Base-by-base conservation (phyloP, 345 rosid genomes). In the Noccaea caerulescens region DNA sequence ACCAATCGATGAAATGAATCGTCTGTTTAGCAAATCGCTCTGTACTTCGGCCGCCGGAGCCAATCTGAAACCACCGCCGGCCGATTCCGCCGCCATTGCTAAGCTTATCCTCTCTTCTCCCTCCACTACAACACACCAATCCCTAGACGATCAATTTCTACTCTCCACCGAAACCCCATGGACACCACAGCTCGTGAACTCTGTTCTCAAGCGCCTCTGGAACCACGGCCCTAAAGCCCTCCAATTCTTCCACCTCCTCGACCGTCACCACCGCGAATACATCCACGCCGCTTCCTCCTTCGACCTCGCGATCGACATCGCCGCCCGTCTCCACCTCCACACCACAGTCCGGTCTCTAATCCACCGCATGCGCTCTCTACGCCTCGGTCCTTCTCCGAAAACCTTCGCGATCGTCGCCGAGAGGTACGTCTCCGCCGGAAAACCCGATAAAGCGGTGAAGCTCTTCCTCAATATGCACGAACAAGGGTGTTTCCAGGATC, bases 211-310 rank as follows among this genome's bases (percentile, higher is more conserved):
- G 25, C 86, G 81, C 34, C 86, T 87, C 34, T 91, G 97, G 98
- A 89, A 91, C 62, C 92, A 91, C 73, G 94, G 89, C 59, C 90
- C 85, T 2, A 91, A 82, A 76, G 96, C 97, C 46, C 86, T 91
- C 38, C 83, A 84, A 12, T 88, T 91, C 85, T 93, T 91, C 85
- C 77, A 68, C 44, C 60, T 83, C 71, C 84, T 93, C 66, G 79
- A 70, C 71, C 66, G 14, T 71, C 80, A 37, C 70, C 93, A 83
- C 62, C 91, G 84, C 42, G 57, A 52, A 8, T 89, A 87, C 50
- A 7, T 60, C 63, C 94, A 82, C 78, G 73, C 81, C 36, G 49
- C 79, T 49, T 88, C 94, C 63, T 89, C 94, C 84, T 91, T 87
- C 69, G 88, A 93, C 77, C 88, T 87, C 72, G 94, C 92, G 38